Conservation (phyloP, 2,329 filamentous ascomycete genomes). For the Corniculantispora saksenae region DNA sequence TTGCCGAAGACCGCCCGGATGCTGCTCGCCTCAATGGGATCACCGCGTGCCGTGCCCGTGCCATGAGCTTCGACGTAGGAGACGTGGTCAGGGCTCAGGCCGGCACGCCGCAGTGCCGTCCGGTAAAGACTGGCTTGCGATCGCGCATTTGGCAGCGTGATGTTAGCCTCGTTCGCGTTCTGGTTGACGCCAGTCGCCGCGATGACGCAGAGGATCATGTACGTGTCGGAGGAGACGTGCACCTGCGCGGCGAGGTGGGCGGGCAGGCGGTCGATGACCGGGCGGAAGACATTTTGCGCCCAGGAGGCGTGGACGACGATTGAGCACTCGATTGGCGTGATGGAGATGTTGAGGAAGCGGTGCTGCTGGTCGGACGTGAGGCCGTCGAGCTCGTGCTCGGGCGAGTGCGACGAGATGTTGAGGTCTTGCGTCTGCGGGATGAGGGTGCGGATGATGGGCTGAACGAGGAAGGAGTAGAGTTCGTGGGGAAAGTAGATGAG, state of each 20-base stretch:
- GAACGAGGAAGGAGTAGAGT: conserved; percentile 76
- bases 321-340: conserved; percentile 90
- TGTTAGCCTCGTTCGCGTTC: not conserved
- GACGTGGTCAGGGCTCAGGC: conserved; percentile 25
- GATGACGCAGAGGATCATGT: conserved; percentile 85
- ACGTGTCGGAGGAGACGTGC: conserved; percentile 79
- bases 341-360: conserved; percentile 88
- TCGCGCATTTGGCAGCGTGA: not conserved
- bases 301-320: conserved; percentile 81
- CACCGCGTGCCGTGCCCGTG: conserved; percentile 53
- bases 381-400: conserved; percentile 45
- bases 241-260: conserved; percentile 53
- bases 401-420: conserved; percentile 36
- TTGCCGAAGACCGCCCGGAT: conserved; percentile 21
- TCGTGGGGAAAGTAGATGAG: conserved; percentile 87
- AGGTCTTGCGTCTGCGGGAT: conserved; percentile 61
- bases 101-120: not conserved
- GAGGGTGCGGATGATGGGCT: conserved; percentile 83
- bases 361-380: conserved; percentile 59
- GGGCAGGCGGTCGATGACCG: conserved; percentile 66
- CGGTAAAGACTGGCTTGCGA: not conserved
- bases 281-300: conserved; percentile 73
- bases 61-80: conserved; percentile 48
- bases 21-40: conserved; percentile 45
- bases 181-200: conserved; percentile 52